Percentiles rank a stretch among this genome's conserved stretches.
phyloP scores from a whole-genome alignment of 768 basidiomycete genomes.

The Mycena sanguinolenta region DNA sequence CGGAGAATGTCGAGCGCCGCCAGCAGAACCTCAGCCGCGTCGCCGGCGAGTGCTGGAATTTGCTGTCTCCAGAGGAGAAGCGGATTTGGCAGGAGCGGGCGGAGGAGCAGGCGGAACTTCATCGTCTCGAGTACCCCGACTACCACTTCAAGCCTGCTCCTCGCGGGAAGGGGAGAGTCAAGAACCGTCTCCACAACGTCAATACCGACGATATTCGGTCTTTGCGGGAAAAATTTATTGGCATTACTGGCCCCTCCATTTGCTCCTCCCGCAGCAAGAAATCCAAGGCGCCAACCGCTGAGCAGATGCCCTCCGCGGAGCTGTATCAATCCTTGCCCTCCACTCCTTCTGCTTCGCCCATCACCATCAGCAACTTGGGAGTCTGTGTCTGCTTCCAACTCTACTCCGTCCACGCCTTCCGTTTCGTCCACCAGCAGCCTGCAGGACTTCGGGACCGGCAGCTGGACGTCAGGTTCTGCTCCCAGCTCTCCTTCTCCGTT shows the following conservation, averaged over 20 bases:
- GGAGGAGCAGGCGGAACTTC: slow-evolving; percentile 58
- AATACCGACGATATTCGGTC: slow-evolving; percentile 46
- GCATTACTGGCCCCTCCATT: slow-evolving; percentile 50
- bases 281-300: slow-evolving; percentile 41
- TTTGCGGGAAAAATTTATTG: slow-evolving; percentile 52
- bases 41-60: slow-evolving; percentile 78
- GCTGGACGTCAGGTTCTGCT: slow-evolving; percentile 15
- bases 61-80: slow-evolving; percentile 61
- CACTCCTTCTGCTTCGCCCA: slow-evolving; percentile 10
- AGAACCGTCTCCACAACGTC: slow-evolving; percentile 33
- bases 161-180: slow-evolving; percentile 47
- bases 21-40: slow-evolving; percentile 82
- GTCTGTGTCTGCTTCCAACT: slow-evolving; percentile 15
- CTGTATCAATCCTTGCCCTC: not conserved
- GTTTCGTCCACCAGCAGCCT: no score
- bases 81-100: slow-evolving; percentile 62
- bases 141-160: slow-evolving; percentile 73
- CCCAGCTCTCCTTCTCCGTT: slow-evolving; percentile 32
- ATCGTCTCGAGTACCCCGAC: slow-evolving; percentile 66
- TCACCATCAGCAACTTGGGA: slow-evolving; percentile 1
- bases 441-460: not conserved
- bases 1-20: slow-evolving; percentile 66
- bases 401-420: slow-evolving; percentile 29
- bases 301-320: slow-evolving; percentile 9
- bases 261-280: slow-evolving; percentile 51